These are phyloP conservation scores for Penicillium sumatraense DNA, from an alignment of 2,329 filamentous ascomycete species.

Conservation along the genomic window DNA sequence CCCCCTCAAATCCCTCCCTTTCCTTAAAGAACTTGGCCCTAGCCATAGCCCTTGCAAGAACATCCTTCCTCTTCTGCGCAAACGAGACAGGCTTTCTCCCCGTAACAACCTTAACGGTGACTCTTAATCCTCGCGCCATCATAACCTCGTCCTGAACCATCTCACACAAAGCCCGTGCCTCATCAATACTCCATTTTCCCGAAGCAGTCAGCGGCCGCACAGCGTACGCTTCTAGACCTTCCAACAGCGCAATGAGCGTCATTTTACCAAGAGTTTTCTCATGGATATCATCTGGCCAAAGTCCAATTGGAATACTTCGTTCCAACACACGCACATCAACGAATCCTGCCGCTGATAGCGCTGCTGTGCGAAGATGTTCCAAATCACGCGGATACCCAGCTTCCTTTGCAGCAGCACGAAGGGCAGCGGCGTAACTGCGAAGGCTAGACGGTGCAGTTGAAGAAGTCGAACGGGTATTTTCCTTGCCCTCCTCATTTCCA, in stretches of 20 bases:
- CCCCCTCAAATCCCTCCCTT: background rate
- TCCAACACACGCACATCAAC: slow-evolving; percentile 46
- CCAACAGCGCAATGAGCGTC: slow-evolving; percentile 44
- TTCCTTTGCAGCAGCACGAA: slow-evolving; percentile 45
- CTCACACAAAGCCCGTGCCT: slow-evolving; percentile 42
- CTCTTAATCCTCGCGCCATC: slow-evolving; percentile 29
- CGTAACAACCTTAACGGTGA: slow-evolving; percentile 33
- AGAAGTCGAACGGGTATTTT: too few relatives aligned
- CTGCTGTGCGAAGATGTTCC: slow-evolving; percentile 46
- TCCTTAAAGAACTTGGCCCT: slow-evolving; percentile 3
- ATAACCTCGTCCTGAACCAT: slow-evolving; percentile 45
- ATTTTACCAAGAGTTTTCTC: slow-evolving; percentile 47
- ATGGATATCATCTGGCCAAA: slow-evolving; percentile 40
- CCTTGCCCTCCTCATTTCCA: too few relatives aligned
- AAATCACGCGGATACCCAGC: slow-evolving; percentile 47
- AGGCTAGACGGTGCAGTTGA: slow-evolving; percentile 34
- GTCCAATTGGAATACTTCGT: slow-evolving; percentile 42
- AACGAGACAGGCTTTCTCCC: slow-evolving; percentile 33
- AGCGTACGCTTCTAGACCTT: slow-evolving; percentile 45
- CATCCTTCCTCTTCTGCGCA: slow-evolving; percentile 16
- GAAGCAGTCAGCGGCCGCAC: slow-evolving; percentile 39
- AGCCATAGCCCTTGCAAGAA: slow-evolving; percentile 16
- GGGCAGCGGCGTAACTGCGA: slow-evolving; percentile 37
- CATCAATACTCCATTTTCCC: slow-evolving; percentile 32
- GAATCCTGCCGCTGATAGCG: slow-evolving; percentile 51